Conservation (phyloP, 768 basidiomycete genomes). For the Porphyrellus cyaneotinctus region DNA sequence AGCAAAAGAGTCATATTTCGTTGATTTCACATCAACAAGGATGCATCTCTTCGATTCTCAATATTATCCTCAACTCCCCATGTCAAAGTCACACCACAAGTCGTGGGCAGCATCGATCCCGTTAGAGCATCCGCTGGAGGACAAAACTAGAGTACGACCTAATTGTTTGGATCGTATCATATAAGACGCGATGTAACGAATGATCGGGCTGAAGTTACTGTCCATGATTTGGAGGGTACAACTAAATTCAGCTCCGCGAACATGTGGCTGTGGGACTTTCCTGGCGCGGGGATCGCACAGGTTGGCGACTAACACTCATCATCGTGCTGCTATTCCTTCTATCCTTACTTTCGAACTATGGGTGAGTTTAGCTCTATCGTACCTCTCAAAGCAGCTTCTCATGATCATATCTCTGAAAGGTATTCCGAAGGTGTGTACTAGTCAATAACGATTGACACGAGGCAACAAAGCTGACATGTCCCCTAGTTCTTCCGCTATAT, state of each 20-base stretch:
- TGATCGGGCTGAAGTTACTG: no score
- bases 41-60: no score
- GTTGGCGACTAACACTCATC: background rate
- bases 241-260: background rate
- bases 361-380: slow-evolving; percentile 11
- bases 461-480: slow-evolving; percentile 6
- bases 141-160: no score
- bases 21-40: no score
- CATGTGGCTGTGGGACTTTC: slow-evolving; percentile 16
- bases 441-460: background rate
- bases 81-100: no score
- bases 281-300: background rate
- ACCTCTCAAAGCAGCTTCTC: background rate
- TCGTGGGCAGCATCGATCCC: no score
- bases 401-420: slow-evolving; percentile 30
- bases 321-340: background rate
- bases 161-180: no score
- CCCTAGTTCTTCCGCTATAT: slow-evolving; percentile 93
- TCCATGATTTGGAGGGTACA: no score
- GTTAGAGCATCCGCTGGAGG: no score
- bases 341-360: slow-evolving; percentile 15
- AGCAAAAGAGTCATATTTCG: no score
- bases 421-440: slow-evolving; percentile 58
- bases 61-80: no score
- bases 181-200: no score